A percentile compares a stretch with the other conserved stretches of the same genome.
Evolutionary conservation across 2,329 filamentous ascomycete species (phyloP).

Genomic region (Knufia fluminis): DNA sequence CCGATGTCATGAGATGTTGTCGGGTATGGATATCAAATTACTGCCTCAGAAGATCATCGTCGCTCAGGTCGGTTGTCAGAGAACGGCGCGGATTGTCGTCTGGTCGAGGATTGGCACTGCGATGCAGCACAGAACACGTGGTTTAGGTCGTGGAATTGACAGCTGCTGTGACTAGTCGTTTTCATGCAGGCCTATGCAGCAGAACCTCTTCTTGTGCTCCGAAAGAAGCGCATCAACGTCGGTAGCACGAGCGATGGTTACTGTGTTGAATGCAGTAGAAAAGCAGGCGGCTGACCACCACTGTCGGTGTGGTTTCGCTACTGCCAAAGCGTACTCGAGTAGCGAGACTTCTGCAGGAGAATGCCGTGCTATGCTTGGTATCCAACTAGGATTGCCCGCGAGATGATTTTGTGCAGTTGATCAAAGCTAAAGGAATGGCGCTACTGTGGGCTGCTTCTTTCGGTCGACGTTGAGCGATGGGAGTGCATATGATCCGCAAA

Average conservation of each 20-base stretch:
- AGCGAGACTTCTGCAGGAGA: background rate
- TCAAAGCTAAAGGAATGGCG: background rate
- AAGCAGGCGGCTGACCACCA: background rate
- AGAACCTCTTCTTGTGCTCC: background rate
- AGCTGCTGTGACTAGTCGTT: no score
- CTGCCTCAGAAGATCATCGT: background rate
- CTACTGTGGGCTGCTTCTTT: background rate
- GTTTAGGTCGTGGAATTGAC: background rate
- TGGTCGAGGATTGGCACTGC: background rate
- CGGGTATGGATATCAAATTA: background rate
- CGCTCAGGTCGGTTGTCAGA: background rate
- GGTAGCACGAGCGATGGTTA: background rate
- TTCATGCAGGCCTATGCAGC: background rate
- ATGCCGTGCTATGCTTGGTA: background rate
- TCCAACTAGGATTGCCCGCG: background rate
- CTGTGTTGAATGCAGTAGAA: background rate
- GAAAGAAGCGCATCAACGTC: background rate
- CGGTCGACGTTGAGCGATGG: background rate
- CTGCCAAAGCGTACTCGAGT: background rate
- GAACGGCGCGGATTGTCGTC: background rate
- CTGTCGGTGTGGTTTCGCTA: background rate
- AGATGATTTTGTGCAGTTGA: constrained; percentile 4
- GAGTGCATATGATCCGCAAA: background rate
- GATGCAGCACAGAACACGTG: background rate
- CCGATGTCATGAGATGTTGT: background rate